Evolutionary conservation across 2,329 filamentous ascomycete species (phyloP), one percentile per base, ranked within the genome.

Genomic region (Neonectria coccinea): DNA sequence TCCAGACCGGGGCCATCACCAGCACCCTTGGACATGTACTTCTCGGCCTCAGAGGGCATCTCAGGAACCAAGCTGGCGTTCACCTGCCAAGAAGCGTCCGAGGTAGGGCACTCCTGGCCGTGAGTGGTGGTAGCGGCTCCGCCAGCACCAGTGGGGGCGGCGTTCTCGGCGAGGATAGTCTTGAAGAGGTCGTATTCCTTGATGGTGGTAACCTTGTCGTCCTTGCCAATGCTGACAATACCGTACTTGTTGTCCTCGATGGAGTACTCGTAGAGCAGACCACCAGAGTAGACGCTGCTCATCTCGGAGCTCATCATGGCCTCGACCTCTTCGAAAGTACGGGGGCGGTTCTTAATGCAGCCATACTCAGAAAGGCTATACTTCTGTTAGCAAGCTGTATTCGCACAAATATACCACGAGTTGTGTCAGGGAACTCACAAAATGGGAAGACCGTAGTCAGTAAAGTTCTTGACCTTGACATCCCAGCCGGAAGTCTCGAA

Each of bases 231-330:
- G 10, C 87, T 81, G 76, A 94, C 93, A 64, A 97, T 90, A 69
- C 94, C 95, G 79, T 89, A 98, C 50, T 90, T 85, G 82, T 90
- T 93, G 66, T 85, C 85, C 80, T 97, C 93, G 75, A 91, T 82
- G 10, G 92, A 90, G 84, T 97, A 99, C 81, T 98, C 94, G 83
- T 97, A 99, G 79, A 97, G 92, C 42, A 99, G 88, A 79, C 96
- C 96, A 74, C 96, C 96, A 44, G 94, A 97, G 87, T 97, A 98
- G 74, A 97, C 94, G 18, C 79, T 73, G 8, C 91, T 94, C 95
- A 98, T 98, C 65, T 97, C 79, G 20, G 80, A 81, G 80, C 84
- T 88, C 90, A 97, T 98, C 62, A 99, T 85, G 50, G 94, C 85
- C 52, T 80, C 80, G 56, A 97, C 82, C 82, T 97, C 95, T 64